Base-by-base conservation (phyloP, 208 protist genomes). In the Trypanosoma conorhini region DNA sequence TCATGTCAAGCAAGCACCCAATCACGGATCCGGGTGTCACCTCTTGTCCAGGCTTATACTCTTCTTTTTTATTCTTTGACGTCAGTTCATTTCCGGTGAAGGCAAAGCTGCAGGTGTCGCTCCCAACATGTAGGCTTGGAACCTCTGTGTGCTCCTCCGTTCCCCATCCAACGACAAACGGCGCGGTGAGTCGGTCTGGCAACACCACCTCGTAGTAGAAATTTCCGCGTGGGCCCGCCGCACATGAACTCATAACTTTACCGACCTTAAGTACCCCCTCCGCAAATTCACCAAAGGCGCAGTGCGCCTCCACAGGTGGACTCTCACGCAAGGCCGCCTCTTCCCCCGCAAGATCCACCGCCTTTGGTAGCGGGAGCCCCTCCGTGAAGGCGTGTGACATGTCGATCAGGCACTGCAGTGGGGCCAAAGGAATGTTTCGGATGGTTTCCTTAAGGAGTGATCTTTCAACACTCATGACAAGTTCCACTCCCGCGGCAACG, bases 131-230 rank as follows among this genome's bases (percentile, higher is more conserved):
- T 64, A 93, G 87, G 26, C 83, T 88, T 12, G 92, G 89, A 35
- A 94, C 85, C 35, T 95, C 86, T 28, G 72, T 80, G 79, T 97
- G 92, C 62, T 80, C 50, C 63, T 72, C 52, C 10, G 92, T 94
- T 61, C 92, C 92, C 89, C 92, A 97, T 33, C 92, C 92, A 31
- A 95, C 79, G n/a, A 83, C 90, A 80, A 93, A 95, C 33, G 87
- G 80, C 21, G 81, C 77, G 13, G 70, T 79, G 17, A 90, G 64
- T 52, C 82, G 82, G 35, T 97, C 89, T 2, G 92, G 86, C 44
- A 97, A 79, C 24, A 74, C 76, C 44, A 92, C 86, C 72, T 97
- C 92, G 66, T 94, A 97, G 76, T 97, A 97, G 75, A 82, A 91
- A 51, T 83, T 88, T n/a, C 85, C 85, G 26, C 63, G 68, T 38